Evolutionary conservation across 2,329 filamentous ascomycete species (phyloP).

Genomic region (Teratosphaeria nubilosa): DNA sequence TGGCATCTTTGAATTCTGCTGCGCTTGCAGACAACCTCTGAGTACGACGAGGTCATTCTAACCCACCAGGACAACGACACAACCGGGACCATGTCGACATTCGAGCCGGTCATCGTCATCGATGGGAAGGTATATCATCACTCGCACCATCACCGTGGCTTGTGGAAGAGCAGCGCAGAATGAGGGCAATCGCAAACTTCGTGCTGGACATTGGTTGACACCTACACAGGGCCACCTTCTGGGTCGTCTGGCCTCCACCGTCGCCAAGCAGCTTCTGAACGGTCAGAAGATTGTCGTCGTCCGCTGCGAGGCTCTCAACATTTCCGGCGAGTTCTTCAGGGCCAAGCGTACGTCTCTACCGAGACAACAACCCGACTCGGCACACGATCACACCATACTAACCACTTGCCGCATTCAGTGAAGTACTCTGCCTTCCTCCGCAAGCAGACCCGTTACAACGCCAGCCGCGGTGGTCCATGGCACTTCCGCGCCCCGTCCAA

Average conservation of each 20-base stretch:
- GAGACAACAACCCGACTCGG: neutral
- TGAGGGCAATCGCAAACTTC: neutral
- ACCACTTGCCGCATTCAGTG: constrained; percentile 51
- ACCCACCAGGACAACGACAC: neutral
- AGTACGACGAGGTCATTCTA: neutral
- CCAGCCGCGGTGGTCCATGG: constrained; percentile 98
- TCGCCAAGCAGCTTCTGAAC: constrained; percentile 97
- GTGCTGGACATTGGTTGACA: neutral
- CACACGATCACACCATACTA: neutral
- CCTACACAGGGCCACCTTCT: constrained; percentile 71
- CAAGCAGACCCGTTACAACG: constrained; percentile 99
- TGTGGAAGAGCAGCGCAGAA: neutral
- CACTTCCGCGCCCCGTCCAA: constrained; percentile 98
- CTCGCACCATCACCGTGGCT: neutral
- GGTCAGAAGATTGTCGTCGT: constrained; percentile 99
- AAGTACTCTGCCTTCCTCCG: constrained; percentile 99
- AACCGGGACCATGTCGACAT: constrained; percentile 49
- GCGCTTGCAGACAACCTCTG: neutral
- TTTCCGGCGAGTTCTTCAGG: constrained; percentile 99
- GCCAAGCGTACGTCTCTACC: constrained; percentile 81
- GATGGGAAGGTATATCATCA: constrained; percentile 71
- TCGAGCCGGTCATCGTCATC: constrained; percentile 71
- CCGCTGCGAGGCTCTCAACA: constrained; percentile 98
- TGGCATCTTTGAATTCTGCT: neutral
- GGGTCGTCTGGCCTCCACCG: constrained; percentile 93